These are phyloP conservation scores for Leccinum ponderosum DNA, from an alignment of 1,284 basidiomycete species.

Conservation along the genomic window DNA sequence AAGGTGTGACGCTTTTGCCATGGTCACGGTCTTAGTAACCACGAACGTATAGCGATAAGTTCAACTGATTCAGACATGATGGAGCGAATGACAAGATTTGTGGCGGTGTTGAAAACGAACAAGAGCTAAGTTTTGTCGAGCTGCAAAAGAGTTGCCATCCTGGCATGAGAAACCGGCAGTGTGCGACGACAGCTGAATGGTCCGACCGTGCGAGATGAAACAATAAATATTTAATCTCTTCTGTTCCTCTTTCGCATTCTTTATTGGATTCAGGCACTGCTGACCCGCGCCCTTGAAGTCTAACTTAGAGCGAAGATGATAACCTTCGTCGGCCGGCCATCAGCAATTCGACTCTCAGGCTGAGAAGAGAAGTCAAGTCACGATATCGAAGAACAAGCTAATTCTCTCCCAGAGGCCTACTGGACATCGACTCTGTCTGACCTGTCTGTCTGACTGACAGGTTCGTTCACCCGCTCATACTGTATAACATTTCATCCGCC, in stretches of 20 bases:
- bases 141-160: constrained; percentile 2
- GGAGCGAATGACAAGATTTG: constrained; percentile 17
- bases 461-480: not conserved
- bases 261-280: constrained; percentile 15
- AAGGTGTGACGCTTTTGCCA: constrained; percentile 19
- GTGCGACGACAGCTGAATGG: constrained; percentile 19
- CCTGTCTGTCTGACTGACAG: not conserved
- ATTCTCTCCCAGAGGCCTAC: not conserved
- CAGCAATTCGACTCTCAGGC: constrained; percentile 12
- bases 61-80: constrained; percentile 13
- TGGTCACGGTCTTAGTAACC: constrained; percentile 17
- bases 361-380: constrained; percentile 16
- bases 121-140: constrained; percentile 2
- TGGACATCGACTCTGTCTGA: not conserved
- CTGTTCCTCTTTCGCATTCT: constrained; percentile 15
- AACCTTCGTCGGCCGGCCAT: constrained; percentile 23
- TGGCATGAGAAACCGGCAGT: constrained; percentile 22
- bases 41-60: constrained; percentile 12
- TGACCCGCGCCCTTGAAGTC: constrained; percentile 6
- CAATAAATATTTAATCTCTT: constrained; percentile 7
- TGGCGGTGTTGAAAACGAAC: constrained; percentile 11
- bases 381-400: not conserved
- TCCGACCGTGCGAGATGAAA: constrained; percentile 15
- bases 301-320: constrained; percentile 25
- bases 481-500: not conserved